phyloP scores from a whole-genome alignment of 2,329 filamentous ascomycete genomes.

The Hymenoscyphus scutula region DNA sequence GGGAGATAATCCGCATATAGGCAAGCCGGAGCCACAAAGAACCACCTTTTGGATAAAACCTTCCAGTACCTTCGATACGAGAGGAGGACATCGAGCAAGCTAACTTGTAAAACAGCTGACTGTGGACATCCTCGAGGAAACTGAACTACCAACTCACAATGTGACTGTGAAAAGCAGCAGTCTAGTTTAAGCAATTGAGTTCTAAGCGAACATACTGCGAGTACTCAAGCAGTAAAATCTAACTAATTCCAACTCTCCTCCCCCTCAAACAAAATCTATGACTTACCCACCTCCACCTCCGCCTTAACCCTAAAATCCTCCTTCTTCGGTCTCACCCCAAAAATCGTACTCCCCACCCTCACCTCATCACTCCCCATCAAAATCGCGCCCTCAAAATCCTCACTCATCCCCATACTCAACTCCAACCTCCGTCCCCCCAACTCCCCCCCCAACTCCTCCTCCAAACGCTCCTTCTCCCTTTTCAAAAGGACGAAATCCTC shows the following conservation, averaged over 20 bases:
- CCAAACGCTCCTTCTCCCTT: constrained; percentile 69
- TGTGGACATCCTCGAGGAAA: no score
- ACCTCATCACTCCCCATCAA: constrained; percentile 83
- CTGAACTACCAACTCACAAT: no score
- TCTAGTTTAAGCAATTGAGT: no score
- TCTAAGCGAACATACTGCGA: no score
- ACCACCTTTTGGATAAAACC: no score
- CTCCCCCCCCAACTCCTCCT: constrained; percentile 58
- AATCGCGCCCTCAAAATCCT: constrained; percentile 90
- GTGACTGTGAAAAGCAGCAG: no score
- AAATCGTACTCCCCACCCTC: constrained; percentile 89
- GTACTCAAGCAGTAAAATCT: no score
- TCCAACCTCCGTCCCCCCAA: constrained; percentile 64
- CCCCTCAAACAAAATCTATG: background rate
- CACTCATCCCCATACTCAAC: constrained; percentile 98
- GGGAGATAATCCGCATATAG: no score
- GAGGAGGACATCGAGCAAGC: no score
- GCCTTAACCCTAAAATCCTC: constrained; percentile 28
- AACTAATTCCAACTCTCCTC: background rate
- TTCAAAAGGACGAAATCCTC: constrained; percentile 77
- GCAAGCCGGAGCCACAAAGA: no score
- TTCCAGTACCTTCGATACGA: no score
- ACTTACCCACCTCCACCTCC: constrained; percentile 21
- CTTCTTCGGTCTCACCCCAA: constrained; percentile 68
- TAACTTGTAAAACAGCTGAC: no score